phyloP scores from a whole-genome alignment of 306 rosid genomes.

The Vigna nakashimae region DNA sequence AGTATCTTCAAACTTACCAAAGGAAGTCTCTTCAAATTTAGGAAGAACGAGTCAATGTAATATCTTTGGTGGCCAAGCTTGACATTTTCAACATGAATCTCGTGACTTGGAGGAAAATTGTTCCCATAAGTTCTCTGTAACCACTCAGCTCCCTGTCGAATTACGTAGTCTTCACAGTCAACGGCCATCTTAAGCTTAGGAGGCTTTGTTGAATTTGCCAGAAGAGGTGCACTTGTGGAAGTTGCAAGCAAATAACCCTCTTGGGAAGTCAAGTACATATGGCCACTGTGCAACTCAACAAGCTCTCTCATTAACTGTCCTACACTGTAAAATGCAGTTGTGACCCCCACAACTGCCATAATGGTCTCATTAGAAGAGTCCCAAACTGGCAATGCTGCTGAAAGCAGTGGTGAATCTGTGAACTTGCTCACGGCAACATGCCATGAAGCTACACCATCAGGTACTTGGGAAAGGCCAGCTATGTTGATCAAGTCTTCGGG shows the following conservation, averaged over 20 bases:
- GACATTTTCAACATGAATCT: constrained; percentile 88
- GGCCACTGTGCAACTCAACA: constrained; percentile 90
- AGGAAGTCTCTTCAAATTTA: constrained; percentile 93
- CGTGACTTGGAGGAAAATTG: constrained; percentile 73
- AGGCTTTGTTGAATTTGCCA: constrained; percentile 66
- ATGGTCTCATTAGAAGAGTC: constrained; percentile 82
- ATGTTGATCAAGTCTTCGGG: constrained; percentile 90
- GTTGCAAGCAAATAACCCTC: constrained; percentile 94
- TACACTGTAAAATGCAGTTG: constrained; percentile 90
- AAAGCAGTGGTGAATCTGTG: constrained; percentile 91
- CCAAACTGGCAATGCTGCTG: constrained; percentile 96
- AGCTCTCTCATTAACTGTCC: constrained; percentile 96
- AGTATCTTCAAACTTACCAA: constrained; percentile 62
- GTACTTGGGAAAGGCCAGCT: constrained; percentile 87
- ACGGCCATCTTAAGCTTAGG: constrained; percentile 85
- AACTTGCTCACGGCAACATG: constrained; percentile 96
- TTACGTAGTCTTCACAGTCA: constrained; percentile 72
- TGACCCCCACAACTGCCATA: constrained; percentile 97
- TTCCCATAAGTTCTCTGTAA: constrained; percentile 70
- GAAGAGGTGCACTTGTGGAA: constrained; percentile 80
- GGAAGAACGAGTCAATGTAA: constrained; percentile 92
- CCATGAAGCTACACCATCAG: constrained; percentile 98
- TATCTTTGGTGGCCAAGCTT: constrained; percentile 73
- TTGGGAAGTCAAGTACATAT: constrained; percentile 89
- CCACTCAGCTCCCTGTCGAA: constrained; percentile 80